These are phyloP conservation scores for Myxozyma monticola DNA, from an alignment of 805 yeast genomes.

Conservation along the genomic window DNA sequence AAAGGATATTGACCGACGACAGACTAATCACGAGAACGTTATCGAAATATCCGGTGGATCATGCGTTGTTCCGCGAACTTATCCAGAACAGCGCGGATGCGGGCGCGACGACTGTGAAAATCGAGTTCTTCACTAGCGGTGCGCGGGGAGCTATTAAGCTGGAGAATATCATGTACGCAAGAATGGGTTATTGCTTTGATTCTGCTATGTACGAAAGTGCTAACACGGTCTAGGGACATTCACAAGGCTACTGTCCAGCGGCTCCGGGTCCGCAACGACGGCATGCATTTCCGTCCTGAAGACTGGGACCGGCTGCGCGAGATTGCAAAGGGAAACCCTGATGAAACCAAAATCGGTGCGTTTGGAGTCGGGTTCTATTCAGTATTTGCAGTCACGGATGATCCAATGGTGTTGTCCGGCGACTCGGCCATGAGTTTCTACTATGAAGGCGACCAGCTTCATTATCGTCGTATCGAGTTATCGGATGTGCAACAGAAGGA, in stretches of 20 bases:
- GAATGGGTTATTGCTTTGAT: neutral
- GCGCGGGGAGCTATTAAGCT: slow-evolving; percentile 15
- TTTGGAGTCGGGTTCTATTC: slow-evolving; percentile 60
- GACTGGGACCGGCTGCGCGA: slow-evolving; percentile 45
- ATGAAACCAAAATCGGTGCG: slow-evolving; percentile 46
- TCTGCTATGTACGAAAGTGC: neutral
- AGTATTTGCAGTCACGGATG: slow-evolving; percentile 78
- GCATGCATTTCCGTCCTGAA: slow-evolving; percentile 39
- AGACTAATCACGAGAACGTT: slow-evolving; percentile 44
- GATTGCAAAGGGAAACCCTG: slow-evolving; percentile 47
- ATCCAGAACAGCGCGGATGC: slow-evolving; percentile 47
- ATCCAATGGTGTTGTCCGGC: slow-evolving; percentile 62
- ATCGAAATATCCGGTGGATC: slow-evolving; percentile 47
- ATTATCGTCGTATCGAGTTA: slow-evolving; percentile 35
- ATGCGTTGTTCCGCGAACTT: slow-evolving; percentile 44
- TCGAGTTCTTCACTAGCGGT: slow-evolving; percentile 35
- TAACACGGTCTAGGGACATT: slow-evolving; percentile 10
- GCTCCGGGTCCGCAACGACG: slow-evolving; percentile 41
- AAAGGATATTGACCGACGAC: neutral
- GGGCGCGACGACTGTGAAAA: slow-evolving; percentile 38
- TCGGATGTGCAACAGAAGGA: slow-evolving; percentile 18
- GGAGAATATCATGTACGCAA: slow-evolving; percentile 21
- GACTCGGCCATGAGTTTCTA: slow-evolving; percentile 40
- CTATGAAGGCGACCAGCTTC: slow-evolving; percentile 43
- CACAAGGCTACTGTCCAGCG: slow-evolving; percentile 33